phyloP scores from a whole-genome alignment of 2,329 filamentous ascomycete genomes.

The Clonostachys rosea region DNA sequence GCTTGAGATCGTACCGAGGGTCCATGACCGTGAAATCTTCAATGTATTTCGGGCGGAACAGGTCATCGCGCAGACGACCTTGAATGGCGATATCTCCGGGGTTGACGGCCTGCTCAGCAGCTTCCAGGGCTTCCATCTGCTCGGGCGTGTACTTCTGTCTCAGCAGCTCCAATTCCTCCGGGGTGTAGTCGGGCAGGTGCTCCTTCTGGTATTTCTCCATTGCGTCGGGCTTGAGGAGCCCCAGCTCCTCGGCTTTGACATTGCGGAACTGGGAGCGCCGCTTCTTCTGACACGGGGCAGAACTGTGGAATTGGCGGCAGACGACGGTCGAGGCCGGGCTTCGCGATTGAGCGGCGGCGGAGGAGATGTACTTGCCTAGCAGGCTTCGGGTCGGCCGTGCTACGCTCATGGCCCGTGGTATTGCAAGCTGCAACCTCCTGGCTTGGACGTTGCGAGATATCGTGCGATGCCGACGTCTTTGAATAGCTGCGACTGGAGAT shows the following conservation, averaged over 20 bases:
- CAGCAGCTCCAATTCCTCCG: constrained; percentile 59
- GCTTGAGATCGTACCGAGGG: constrained; percentile 71
- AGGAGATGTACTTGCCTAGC: constrained; percentile 40
- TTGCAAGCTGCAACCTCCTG: background rate
- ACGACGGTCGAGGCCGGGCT: background rate
- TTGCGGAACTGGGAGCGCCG: constrained; percentile 48
- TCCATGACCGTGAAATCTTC: constrained; percentile 79
- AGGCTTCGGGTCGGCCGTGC: constrained; percentile 50
- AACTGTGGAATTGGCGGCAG: constrained; percentile 44
- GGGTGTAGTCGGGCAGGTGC: constrained; percentile 59
- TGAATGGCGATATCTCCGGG: constrained; percentile 70
- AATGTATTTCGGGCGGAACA: constrained; percentile 68
- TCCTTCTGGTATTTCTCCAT: constrained; percentile 38
- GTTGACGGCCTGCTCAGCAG: constrained; percentile 73
- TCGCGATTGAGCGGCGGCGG: constrained; percentile 12
- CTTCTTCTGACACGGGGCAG: constrained; percentile 33
- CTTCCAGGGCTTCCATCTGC: constrained; percentile 77
- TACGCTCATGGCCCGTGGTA: constrained; percentile 44
- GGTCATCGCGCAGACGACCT: constrained; percentile 66
- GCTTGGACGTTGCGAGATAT: background rate
- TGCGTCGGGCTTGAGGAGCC: constrained; percentile 39
- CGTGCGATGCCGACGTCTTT: background rate
- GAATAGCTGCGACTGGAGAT: no score
- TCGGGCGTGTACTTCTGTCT: constrained; percentile 68
- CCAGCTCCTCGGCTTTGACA: constrained; percentile 46